phyloP scores from a whole-genome alignment of 1,284 basidiomycete species.

The Phellinidium pouzarii region DNA sequence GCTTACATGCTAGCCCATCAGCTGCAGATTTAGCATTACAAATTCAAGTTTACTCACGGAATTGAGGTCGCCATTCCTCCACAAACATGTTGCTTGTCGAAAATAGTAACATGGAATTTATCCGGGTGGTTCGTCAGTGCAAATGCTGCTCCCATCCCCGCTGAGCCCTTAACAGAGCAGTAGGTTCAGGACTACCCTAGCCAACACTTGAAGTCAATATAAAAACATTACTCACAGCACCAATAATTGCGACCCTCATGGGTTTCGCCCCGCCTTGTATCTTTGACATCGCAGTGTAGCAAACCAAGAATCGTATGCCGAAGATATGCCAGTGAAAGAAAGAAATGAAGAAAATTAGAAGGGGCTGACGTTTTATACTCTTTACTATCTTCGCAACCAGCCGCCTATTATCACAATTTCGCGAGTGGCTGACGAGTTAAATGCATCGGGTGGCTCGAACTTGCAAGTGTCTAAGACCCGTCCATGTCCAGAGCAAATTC shows the following conservation, averaged over 20 bases:
- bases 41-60: slow-evolving; percentile 19
- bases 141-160: slow-evolving; percentile 52
- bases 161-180: slow-evolving; percentile 12
- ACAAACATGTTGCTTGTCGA: slow-evolving; percentile 43
- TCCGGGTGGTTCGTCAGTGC: slow-evolving; percentile 48
- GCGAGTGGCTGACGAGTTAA: too few relatives aligned
- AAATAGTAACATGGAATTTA: slow-evolving; percentile 47
- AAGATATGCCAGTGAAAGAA: too few relatives aligned
- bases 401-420: too few relatives aligned
- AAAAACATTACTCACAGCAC: slow-evolving; percentile 12
- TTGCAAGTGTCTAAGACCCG: too few relatives aligned
- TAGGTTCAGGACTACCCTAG: neutral
- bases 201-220: neutral
- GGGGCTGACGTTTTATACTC: too few relatives aligned
- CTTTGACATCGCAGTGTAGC: neutral
- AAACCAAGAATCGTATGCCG: neutral
- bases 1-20: slow-evolving; percentile 15
- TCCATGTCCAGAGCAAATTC: too few relatives aligned
- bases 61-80: slow-evolving; percentile 60
- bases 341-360: too few relatives aligned
- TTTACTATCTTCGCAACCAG: too few relatives aligned
- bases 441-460: too few relatives aligned
- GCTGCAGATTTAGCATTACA: neutral
- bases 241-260: slow-evolving; percentile 15
- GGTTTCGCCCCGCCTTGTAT: neutral